Evolutionary conservation across 2,329 filamentous ascomycete species (phyloP).

Genomic region (Neophaeococcomyces aloes): DNA sequence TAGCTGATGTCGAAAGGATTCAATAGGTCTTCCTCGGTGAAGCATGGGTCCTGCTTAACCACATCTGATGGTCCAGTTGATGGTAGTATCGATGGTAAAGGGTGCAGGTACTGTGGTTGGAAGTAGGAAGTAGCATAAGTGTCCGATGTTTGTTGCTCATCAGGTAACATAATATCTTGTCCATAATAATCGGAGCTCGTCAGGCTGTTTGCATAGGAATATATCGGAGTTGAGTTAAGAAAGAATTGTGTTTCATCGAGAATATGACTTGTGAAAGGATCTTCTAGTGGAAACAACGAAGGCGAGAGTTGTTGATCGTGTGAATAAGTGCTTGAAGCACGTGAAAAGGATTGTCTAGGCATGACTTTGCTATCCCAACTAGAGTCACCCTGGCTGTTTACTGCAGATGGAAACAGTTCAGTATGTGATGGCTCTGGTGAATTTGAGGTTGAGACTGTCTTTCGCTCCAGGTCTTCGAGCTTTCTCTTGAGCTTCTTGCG

Average conservation of each 20-base stretch:
- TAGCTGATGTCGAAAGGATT: constrained; percentile 53
- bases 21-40: constrained; percentile 45
- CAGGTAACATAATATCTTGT: not conserved
- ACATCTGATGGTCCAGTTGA: constrained; percentile 33
- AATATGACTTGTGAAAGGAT: constrained; percentile 11
- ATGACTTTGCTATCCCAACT: constrained; percentile 8
- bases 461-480: constrained; percentile 53
- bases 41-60: constrained; percentile 42
- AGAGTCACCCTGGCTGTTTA: not conserved
- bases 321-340: constrained; percentile 10
- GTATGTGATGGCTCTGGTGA: constrained; percentile 48
- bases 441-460: constrained; percentile 50
- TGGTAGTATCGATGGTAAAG: constrained; percentile 36
- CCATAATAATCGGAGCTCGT: constrained; percentile 18
- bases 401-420: not conserved
- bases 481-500: constrained; percentile 60
- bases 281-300: constrained; percentile 19
- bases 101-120: constrained; percentile 31
- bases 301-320: constrained; percentile 17
- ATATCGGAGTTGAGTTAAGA: constrained; percentile 15
- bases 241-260: constrained; percentile 10
- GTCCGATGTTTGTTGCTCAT: not conserved
- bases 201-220: constrained; percentile 16
- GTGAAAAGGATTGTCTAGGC: constrained; percentile 15
- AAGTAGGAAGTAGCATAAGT: constrained; percentile 3